Evolutionary conservation across 768 basidiomycete species (phyloP), one percentile per base, ranked within the genome.

Genomic region (Xerocomellus intermedius): DNA sequence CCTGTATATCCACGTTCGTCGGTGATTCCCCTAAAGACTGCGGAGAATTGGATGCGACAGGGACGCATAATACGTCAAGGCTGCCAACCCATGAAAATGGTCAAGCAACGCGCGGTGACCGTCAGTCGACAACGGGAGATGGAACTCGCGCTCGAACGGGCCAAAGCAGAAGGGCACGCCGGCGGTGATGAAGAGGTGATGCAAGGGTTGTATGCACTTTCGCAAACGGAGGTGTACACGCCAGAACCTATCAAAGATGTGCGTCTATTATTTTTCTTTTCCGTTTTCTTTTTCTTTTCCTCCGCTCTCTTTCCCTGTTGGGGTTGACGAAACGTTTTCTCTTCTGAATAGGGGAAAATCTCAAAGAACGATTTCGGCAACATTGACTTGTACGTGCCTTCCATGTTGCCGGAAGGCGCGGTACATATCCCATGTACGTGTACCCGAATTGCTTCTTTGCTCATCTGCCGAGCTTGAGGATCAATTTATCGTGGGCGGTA

Each of bases 321-420:
- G 19, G 32, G 39, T 22, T 59, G 26, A 62, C 50, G 38, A 58
- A 48, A 49, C 17, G 3, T 35, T 53, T 46, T 19, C 51, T 38
- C 54, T 58, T 65, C 58, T 24, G 46, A 38, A 26, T 64, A 98
- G 95, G 96, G 96, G 32, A 85, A 83, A 68, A 82, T 99, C 30
- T 94, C 94, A 7, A 95, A 91, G 75, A 99, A 99, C 65, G 84
- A 87, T 59, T 99, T 96, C 69, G 96, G 96, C 17, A 99, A 98
- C 69, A 90, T 99, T 59, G 96, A 99, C 73, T 74, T 99, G 24
- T 99, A 96, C 69, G 91, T 91, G 24, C 87, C 91, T 28, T 87
- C 91, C 4, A 99, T 99, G 97, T 79, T 98, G 30, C 97, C 97
- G 2, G 73, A 69, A 49, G 97, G 97, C 19, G 91, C 83, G 5